A percentile compares a stretch with the other conserved stretches of the same genome.
These are phyloP conservation scores for Tetrahymena malaccensis DNA, from an alignment of 73 alveolate species.

Conservation along the genomic window DNA sequence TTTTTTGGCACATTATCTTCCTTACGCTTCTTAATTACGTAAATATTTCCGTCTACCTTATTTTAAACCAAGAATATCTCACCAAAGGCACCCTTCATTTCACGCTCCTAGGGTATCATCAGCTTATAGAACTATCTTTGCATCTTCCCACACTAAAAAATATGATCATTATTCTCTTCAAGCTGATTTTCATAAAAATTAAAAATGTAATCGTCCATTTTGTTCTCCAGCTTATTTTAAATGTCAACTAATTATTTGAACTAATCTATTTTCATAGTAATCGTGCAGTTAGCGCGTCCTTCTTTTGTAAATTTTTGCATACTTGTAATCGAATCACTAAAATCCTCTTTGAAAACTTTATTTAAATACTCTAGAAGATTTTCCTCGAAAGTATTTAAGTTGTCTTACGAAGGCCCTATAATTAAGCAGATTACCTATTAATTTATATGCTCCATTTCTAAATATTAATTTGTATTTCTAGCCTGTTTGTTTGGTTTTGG, in stretches of 20 bases:
- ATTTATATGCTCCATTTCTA: background rate
- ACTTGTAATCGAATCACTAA: background rate
- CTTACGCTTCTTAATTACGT: background rate
- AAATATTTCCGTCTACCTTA: background rate
- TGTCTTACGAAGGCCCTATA: background rate
- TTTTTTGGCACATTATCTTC: background rate
- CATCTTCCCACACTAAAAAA: background rate
- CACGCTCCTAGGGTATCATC: background rate
- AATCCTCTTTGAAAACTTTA: background rate
- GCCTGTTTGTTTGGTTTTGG: background rate
- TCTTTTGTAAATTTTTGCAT: background rate
- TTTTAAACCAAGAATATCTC: background rate
- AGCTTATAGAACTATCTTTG: background rate
- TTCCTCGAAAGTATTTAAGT: background rate
- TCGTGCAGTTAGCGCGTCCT: background rate
- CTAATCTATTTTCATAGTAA: background rate
- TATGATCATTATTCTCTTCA: background rate
- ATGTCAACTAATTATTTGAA: background rate
- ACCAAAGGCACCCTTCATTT: background rate
- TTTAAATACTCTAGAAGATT: background rate
- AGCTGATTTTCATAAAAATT: background rate
- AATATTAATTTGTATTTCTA: background rate
- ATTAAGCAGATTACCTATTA: background rate
- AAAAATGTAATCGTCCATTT: background rate
- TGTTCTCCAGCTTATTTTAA: background rate